Conservation (phyloP, 2,329 filamentous ascomycete species). For the Aspergillus puulaauensis region DNA sequence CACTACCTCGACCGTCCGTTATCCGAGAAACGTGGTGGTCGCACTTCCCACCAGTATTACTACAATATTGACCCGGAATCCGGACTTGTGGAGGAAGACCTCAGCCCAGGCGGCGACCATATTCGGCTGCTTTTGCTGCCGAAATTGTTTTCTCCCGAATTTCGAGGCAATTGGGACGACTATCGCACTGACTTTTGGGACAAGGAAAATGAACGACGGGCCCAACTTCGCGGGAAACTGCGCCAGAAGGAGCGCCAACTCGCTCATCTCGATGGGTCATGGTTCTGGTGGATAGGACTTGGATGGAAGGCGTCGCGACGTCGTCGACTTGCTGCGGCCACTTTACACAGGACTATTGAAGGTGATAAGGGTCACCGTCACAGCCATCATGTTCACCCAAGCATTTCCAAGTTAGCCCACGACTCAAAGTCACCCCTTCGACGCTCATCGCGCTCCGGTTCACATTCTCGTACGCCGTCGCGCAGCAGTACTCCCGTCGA, state of each 20-base stretch:
- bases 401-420: conserved; percentile 27
- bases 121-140: conserved; percentile 87
- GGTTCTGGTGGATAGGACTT: conserved; percentile 81
- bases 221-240: conserved; percentile 69
- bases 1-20: conserved; percentile 68
- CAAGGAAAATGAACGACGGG: conserved; percentile 85
- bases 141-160: conserved; percentile 92
- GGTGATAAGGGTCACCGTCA: conserved; percentile 30
- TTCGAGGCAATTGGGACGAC: conserved; percentile 94
- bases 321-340: conserved; percentile 30
- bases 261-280: conserved; percentile 66
- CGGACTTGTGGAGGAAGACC: conserved; percentile 75
- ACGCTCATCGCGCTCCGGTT: conserved; percentile 38
- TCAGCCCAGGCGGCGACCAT: conserved; percentile 85
- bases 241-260: conserved; percentile 67
- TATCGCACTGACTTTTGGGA: conserved; percentile 97
- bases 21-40: conserved; percentile 39
- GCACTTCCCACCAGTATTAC: conserved; percentile 35
- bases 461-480: conserved; percentile 43
- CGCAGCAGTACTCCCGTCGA: conserved; percentile 42
- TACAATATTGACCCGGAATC: conserved; percentile 64
- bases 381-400: conserved; percentile 29
- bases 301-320: conserved; percentile 39
- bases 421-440: conserved; percentile 31
- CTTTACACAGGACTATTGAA: conserved; percentile 26